Evolutionary conservation across 2,329 filamentous ascomycete species (phyloP).

Genomic region (Westerdykella sp.): DNA sequence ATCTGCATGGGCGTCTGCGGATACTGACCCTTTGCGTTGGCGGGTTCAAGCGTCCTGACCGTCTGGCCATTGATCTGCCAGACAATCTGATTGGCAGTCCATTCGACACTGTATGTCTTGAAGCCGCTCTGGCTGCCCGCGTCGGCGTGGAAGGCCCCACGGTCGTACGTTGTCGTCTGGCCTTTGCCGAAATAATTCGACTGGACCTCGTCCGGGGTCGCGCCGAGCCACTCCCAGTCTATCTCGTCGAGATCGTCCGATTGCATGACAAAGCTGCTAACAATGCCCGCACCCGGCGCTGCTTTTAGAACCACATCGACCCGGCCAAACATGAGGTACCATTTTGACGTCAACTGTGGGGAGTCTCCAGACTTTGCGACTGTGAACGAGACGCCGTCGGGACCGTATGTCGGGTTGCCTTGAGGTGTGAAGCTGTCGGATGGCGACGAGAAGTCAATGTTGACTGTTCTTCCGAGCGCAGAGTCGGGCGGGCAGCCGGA

Average conservation of each 20-base stretch:
- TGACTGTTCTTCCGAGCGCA: slow-evolving; percentile 74
- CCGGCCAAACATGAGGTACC: slow-evolving; percentile 99
- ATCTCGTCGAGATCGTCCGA: slow-evolving; percentile 94
- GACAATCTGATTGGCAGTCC: slow-evolving; percentile 76
- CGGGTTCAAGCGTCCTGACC: slow-evolving; percentile 67
- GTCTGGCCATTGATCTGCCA: slow-evolving; percentile 78
- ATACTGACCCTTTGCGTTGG: slow-evolving; percentile 69
- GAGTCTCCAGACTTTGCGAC: slow-evolving; percentile 72
- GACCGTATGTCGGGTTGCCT: slow-evolving; percentile 65
- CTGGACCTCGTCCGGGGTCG: slow-evolving; percentile 71
- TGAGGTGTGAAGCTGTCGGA: slow-evolving; percentile 73
- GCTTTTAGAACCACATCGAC: slow-evolving; percentile 81
- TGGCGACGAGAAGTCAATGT: slow-evolving; percentile 71
- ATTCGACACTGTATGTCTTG: slow-evolving; percentile 86
- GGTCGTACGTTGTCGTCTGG: slow-evolving; percentile 75
- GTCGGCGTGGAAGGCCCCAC: slow-evolving; percentile 71
- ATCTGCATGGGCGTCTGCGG: slow-evolving; percentile 94
- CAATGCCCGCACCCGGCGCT: slow-evolving; percentile 83
- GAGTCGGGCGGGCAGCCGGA: slow-evolving; percentile 65
- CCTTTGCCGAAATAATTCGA: slow-evolving; percentile 97
- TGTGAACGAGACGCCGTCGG: slow-evolving; percentile 74
- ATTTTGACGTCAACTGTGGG: slow-evolving; percentile 79
- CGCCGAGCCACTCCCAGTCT: slow-evolving; percentile 93
- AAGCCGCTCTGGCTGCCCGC: slow-evolving; percentile 64
- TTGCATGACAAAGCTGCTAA: slow-evolving; percentile 85